These are phyloP conservation scores for Castanopsis chinensis DNA, from an alignment of 306 rosid genomes.

Conservation along the genomic window DNA sequence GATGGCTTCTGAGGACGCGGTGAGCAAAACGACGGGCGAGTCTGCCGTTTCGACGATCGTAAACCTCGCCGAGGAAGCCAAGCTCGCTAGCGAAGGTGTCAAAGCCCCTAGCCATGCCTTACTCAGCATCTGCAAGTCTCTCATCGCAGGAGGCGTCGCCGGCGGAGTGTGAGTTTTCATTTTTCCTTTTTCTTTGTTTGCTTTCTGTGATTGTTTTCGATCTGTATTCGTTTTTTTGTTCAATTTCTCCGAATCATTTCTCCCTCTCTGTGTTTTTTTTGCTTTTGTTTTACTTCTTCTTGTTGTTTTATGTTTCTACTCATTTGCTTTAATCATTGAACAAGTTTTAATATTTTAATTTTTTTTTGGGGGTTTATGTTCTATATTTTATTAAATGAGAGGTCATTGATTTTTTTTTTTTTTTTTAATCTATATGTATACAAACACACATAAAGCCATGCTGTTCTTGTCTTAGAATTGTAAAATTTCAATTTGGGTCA, in stretches of 20 bases:
- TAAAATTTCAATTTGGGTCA: not conserved
- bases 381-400: too few relatives aligned
- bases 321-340: not conserved
- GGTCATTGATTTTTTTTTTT: too few relatives aligned
- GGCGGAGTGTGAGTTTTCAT: conserved; percentile 68
- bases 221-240: not conserved
- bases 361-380: too few relatives aligned
- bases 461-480: not conserved
- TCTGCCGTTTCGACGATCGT: conserved; percentile 37
- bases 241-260: not conserved
- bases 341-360: not conserved
- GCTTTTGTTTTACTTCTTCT: not conserved
- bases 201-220: not conserved
- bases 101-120: conserved; percentile 45
- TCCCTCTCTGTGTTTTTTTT: not conserved
- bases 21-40: conserved; percentile 32
- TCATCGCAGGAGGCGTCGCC: conserved; percentile 71
- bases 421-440: too few relatives aligned
- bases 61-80: conserved; percentile 48
- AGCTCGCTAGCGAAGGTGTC: conserved; percentile 36
- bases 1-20: conserved; percentile 52
- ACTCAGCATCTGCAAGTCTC: conserved; percentile 60
- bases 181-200: not conserved
- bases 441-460: too few relatives aligned
- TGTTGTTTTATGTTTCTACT: not conserved